Evolutionary conservation across 805 yeast genomes (phyloP), one percentile per base, ranked within the genome.

Genomic region (Wickerhamiella dianesei): DNA sequence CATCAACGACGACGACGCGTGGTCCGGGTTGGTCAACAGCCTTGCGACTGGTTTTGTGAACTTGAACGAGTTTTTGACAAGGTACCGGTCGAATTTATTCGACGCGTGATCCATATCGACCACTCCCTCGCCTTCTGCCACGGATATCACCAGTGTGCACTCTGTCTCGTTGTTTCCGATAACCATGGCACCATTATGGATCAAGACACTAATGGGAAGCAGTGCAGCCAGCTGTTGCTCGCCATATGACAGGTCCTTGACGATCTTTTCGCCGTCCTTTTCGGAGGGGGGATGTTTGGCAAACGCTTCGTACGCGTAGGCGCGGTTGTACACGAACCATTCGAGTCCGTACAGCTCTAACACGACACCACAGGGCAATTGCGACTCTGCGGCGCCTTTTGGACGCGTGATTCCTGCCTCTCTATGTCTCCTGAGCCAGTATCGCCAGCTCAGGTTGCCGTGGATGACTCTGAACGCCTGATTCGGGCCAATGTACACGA

Each of bases 381-480:
- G 37, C 3, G 43, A 44, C 19, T 20, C 16, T 8, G 8, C 25
- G 25, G 14, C 8, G n/a, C 25, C 41, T 9, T 21, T 18, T 8
- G 14, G 20, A 13, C 18, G 25, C 25, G 18, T 18, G 19, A 45
- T 17, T 20, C 21, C 41, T 17, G 40, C 43, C 35, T 21, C 37
- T 17, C 74, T 64, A 16, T 71, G 61, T 3, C 63, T 59, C 6
- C 37, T 64, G 44, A 85, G 66, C 97, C 97, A 92, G 61, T 86
- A 89, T 50, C 94, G 64, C 97, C 97, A 92, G 0, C 94, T 83
- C 21, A 89, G 59, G 55, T 77, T 75, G 1, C 89, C 82, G 50
- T 80, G 79, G 21, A 83, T 71, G 1, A 83, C 70, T 8, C 85
- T 74, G 1, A 85, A 58, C 2, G 94, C 77, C 50, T 77, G 77